phyloP scores from a whole-genome alignment of 2,329 filamentous ascomycete genomes.

The Pestalotiopsis sp. region DNA sequence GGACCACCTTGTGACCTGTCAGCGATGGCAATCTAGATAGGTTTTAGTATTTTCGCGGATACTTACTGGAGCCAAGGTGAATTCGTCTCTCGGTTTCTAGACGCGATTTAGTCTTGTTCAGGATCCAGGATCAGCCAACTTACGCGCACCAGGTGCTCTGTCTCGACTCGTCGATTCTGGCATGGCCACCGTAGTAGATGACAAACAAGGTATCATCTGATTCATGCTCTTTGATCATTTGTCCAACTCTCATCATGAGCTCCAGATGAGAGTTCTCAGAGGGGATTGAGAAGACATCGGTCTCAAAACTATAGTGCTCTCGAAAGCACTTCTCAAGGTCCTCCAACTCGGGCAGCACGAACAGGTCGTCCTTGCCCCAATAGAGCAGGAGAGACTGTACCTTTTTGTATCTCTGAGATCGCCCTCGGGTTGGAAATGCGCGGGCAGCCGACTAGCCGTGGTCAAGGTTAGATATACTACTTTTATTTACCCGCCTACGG shows the following conservation, averaged over 20 bases:
- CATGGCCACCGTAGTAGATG: constrained; percentile 62
- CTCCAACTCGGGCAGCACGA: constrained; percentile 59
- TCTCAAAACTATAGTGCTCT: constrained; percentile 57
- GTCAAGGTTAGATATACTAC: neutral
- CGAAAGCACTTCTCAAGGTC: constrained; percentile 56
- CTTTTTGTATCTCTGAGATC: constrained; percentile 56
- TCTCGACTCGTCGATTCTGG: constrained; percentile 59
- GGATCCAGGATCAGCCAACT: constrained; percentile 27
- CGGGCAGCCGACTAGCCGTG: constrained; percentile 50
- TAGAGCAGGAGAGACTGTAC: constrained; percentile 57
- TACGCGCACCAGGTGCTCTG: constrained; percentile 64
- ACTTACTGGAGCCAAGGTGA: constrained; percentile 59
- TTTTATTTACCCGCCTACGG: neutral
- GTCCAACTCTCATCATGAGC: constrained; percentile 57
- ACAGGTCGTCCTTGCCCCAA: constrained; percentile 60
- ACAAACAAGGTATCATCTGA: constrained; percentile 57
- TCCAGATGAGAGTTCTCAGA: constrained; percentile 60
- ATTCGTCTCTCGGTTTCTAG: constrained; percentile 49
- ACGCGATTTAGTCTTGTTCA: constrained; percentile 8
- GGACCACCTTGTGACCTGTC: constrained; percentile 48
- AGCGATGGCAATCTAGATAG: constrained; percentile 11
- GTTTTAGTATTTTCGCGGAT: neutral
- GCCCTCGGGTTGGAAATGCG: constrained; percentile 58
- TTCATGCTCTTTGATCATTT: constrained; percentile 59
- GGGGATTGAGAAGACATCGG: constrained; percentile 59